phyloP scores from a whole-genome alignment of 768 basidiomycete species.

The Mrakia gelida region DNA sequence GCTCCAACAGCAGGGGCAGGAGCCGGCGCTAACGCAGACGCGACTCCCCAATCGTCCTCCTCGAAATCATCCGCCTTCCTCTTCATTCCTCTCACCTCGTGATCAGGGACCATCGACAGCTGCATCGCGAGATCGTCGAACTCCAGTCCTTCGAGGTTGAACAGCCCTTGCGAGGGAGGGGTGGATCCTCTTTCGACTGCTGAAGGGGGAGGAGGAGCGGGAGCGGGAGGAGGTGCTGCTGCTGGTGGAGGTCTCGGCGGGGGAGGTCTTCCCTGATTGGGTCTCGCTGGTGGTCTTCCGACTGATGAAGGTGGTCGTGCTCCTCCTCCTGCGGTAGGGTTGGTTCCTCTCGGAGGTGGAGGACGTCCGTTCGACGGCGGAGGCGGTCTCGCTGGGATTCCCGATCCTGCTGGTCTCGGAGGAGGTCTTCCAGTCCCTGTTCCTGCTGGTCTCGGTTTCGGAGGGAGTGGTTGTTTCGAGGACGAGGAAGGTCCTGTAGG shows the following conservation, averaged over 20 bases:
- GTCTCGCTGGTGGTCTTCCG: too few species aligned
- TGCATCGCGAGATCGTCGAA: slow-evolving; percentile 11
- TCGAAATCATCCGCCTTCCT: neutral
- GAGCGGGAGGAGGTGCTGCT: neutral
- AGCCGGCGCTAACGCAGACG: too few species aligned
- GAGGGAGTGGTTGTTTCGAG: neutral
- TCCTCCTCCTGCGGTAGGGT: too few species aligned
- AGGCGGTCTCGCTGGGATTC: neutral
- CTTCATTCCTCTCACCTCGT: neutral
- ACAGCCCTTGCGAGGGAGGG: too few species aligned
- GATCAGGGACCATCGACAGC: neutral
- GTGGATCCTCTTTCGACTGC: too few species aligned
- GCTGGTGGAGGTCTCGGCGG: neutral
- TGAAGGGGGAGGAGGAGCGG: neutral
- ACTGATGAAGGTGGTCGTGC: too few species aligned
- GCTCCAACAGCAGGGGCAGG: too few species aligned
- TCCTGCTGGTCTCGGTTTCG: neutral
- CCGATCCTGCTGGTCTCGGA: neutral
- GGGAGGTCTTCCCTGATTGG: neutral
- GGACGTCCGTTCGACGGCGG: neutral
- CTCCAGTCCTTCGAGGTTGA: neutral
- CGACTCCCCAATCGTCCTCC: slow-evolving; percentile 12
- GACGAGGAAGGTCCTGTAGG: neutral
- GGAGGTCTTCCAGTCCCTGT: too few species aligned
- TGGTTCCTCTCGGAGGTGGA: too few species aligned